phyloP scores from a whole-genome alignment of 768 basidiomycete species.

The Lactarius quietus region DNA sequence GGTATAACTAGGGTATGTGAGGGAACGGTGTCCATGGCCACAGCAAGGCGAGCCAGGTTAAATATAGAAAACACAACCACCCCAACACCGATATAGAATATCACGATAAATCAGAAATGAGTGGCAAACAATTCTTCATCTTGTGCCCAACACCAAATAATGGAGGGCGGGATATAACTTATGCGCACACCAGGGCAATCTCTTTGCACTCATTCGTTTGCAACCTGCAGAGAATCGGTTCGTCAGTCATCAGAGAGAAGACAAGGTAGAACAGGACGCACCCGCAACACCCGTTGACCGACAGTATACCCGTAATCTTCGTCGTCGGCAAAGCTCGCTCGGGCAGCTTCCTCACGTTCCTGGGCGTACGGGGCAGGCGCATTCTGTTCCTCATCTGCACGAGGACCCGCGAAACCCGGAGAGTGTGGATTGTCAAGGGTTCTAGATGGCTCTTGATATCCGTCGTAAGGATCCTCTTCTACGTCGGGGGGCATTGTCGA shows the following conservation, averaged over 20 bases:
- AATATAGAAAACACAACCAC: slow-evolving; percentile 2
- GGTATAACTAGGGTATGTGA: slow-evolving; percentile 11
- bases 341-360: slow-evolving; percentile 28
- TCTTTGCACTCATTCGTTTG: slow-evolving; percentile 9
- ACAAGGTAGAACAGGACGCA: slow-evolving; percentile 15
- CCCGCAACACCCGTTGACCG: slow-evolving; percentile 33
- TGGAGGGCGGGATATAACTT: neutral
- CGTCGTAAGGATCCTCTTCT: slow-evolving; percentile 30
- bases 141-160: neutral
- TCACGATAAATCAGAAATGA: slow-evolving; percentile 21
- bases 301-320: slow-evolving; percentile 35
- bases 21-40: slow-evolving; percentile 13
- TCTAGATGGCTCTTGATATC: slow-evolving; percentile 23
- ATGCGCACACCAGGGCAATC: neutral
- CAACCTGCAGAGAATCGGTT: slow-evolving; percentile 10
- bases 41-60: slow-evolving; percentile 3
- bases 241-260: neutral
- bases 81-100: slow-evolving; percentile 5
- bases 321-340: slow-evolving; percentile 33
- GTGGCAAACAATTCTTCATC: slow-evolving; percentile 3
- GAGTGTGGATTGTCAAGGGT: slow-evolving; percentile 24
- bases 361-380: neutral
- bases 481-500: slow-evolving; percentile 21
- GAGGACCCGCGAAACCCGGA: slow-evolving; percentile 2
- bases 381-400: slow-evolving; percentile 11